phyloP scores from a whole-genome alignment of 2,329 filamentous ascomycete genomes.

The Colletotrichum navitas region DNA sequence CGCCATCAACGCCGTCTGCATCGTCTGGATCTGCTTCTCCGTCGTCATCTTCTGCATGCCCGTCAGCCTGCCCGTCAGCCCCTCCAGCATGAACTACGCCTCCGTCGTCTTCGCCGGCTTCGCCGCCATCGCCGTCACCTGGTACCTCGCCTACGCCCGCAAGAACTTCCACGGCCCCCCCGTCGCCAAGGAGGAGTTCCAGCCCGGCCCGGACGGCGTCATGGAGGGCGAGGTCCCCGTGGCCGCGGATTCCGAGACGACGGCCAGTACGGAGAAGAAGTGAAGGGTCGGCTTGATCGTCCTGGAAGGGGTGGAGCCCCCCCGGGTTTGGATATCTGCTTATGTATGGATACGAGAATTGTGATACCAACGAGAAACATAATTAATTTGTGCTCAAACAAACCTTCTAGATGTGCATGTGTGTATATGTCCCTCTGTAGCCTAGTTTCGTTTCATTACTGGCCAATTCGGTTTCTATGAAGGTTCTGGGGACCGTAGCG shows the following conservation, averaged over 20 bases:
- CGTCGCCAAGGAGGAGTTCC: slow-evolving; percentile 47
- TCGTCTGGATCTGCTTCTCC: slow-evolving; percentile 78
- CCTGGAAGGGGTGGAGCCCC: neutral
- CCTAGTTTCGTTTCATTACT: too few species aligned
- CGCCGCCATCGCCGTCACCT: slow-evolving; percentile 68
- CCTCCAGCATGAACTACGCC: slow-evolving; percentile 74
- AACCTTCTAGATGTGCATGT: neutral
- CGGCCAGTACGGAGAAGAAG: slow-evolving; percentile 38
- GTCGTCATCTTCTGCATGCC: slow-evolving; percentile 84
- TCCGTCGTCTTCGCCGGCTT: slow-evolving; percentile 75
- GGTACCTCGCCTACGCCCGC: slow-evolving; percentile 73
- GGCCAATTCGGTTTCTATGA: too few species aligned
- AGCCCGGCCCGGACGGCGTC: slow-evolving; percentile 36
- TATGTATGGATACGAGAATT: neutral
- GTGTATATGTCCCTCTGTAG: too few species aligned
- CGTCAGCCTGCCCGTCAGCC: slow-evolving; percentile 67
- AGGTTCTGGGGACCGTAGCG: too few species aligned
- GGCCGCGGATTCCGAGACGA: slow-evolving; percentile 28
- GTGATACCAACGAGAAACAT: neutral
- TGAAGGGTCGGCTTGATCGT: neutral
- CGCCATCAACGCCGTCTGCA: slow-evolving; percentile 74
- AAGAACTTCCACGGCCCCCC: slow-evolving; percentile 74
- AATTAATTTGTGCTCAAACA: neutral
- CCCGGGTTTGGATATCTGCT: neutral
- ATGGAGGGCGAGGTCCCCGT: slow-evolving; percentile 37